Base-by-base conservation (phyloP, 192 early-diverging fungal species). In the Entomortierella lignicola region DNA sequence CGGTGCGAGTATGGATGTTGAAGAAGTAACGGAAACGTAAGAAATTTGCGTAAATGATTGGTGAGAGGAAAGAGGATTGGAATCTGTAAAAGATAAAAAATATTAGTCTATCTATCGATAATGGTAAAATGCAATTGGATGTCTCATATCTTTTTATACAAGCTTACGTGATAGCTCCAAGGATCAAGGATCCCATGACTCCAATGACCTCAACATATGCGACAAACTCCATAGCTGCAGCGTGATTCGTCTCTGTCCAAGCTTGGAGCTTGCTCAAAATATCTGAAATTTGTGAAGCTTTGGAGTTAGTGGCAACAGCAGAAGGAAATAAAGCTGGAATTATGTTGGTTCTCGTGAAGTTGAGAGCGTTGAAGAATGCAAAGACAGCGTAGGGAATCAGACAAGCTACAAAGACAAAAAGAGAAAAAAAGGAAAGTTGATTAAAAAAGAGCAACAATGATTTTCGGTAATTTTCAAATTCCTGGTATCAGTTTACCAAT, bases 361-460 rank as follows among this genome's bases (percentile, higher is more conserved):
- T 89, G 60, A 93, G 74, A 2, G 87, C 83, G 67, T 95, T 92
- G 77, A 95, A 93, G 57, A 91, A 62, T 7, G 94, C 93, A 63
- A 93, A 95, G 55, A 87, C 88, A 10, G 72, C 83, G 48, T 89
- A 94, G 10, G 94, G 94, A 58, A 95, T 80, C 60, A 94, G 82
- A n/a, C 91, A 86, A n/a, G 90, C 91, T 93, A 72, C 3, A 25
- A 27, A 2, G 27, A 21, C 23, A 47, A 54, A 26, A 34, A 56
- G 26, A 18, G 52, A 27, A 20, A 60, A 55, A 25, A 52, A 34
- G 18, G 23, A 34, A 25, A 39, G 5, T 21, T 37, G 37, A 13
- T 29, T 26, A 13, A 20, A 51, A 23, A 3, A 21, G 34, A 12
- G 12, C 41, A 47, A 6, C 23, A 11, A 54, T 25, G 23, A 54